phyloP scores from a whole-genome alignment of 129 eudicot species.

The Gnaphalium uliginosum region DNA sequence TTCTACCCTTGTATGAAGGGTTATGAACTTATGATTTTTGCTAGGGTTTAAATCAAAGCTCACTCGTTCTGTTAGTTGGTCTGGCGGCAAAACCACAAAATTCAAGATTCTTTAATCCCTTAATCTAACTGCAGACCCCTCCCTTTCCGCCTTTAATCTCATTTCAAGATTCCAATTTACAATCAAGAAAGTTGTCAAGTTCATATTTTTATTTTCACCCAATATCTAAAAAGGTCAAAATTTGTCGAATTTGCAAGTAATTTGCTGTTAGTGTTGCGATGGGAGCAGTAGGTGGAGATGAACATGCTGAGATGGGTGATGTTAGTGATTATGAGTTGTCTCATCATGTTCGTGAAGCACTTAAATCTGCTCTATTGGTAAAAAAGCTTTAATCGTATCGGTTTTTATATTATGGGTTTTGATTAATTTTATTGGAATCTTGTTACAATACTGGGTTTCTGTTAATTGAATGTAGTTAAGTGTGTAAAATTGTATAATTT shows the following conservation, averaged over 20 bases:
- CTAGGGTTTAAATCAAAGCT: background rate
- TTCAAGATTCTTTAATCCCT: background rate
- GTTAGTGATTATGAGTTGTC: conserved; percentile 33
- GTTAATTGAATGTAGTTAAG: background rate
- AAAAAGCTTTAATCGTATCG: background rate
- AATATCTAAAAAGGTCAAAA: too few species aligned
- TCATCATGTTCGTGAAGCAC: conserved; percentile 36
- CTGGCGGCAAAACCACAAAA: background rate
- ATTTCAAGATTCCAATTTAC: background rate
- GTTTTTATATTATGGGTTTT: background rate
- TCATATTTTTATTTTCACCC: background rate
- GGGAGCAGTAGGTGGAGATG: conserved; percentile 22
- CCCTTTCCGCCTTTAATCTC: background rate
- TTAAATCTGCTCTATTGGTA: conserved; percentile 28
- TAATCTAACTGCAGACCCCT: background rate
- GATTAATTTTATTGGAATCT: background rate
- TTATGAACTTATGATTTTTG: background rate
- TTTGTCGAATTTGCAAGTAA: background rate
- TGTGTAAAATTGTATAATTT: background rate
- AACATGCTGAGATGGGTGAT: conserved; percentile 25
- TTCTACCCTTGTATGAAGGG: background rate
- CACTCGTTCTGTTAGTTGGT: background rate
- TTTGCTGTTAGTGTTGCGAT: background rate
- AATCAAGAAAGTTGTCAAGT: background rate
- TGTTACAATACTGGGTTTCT: too few species aligned